Base-by-base conservation (phyloP, 2,329 filamentous ascomycete genomes). In the Arthrobotrys musiformis region DNA sequence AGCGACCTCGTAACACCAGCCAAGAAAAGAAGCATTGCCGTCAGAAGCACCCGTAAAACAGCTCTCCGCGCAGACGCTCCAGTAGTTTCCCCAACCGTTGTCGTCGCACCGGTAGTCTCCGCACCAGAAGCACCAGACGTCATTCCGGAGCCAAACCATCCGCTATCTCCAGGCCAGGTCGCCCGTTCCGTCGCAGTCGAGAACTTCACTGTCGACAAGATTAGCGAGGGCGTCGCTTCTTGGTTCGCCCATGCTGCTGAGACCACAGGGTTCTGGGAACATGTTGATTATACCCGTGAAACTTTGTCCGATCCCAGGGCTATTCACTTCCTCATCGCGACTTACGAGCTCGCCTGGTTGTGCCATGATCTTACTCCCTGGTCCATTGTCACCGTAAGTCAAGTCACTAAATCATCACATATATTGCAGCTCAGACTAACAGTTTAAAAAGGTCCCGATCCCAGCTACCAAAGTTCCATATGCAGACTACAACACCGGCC, bases 201-300 rank as follows among this genome's bases (percentile, higher is more conserved):
- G 58, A 76, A 52, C 19, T 69, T 76, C 60, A 76, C 64, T 40
- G 26, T 76, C n/a, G 62, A 69, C 9, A 46, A 61, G 33, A 70
- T 76, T 30, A 54, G 72, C 22, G 66, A 76, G 4, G 60, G 64
- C 19, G 26, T 76, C 40, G 40, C 37, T 24, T 58, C 64, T 17
- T 76, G 72, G 72, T 70, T 76, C 42, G 44, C 72, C 19, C 44
- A 44, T 24, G 72, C 66, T n/a, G 72, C 72, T n/a, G 56, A 76
- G 30, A 70, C 72, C 9, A 76, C 72, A 15, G 72, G 72, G 46
- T 66, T 76, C 30, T 76, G 64, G 64, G 72, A 76, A 46, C 72
- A 76, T 42, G 50, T 76, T 13, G 72, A 76, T 28, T 76, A 64
- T 42, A 70, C 72, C 11, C 72, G 72, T 24, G 72, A 76, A 17